phyloP scores from a whole-genome alignment of 2,329 filamentous ascomycete species.

The Sarocladium kiliense region DNA sequence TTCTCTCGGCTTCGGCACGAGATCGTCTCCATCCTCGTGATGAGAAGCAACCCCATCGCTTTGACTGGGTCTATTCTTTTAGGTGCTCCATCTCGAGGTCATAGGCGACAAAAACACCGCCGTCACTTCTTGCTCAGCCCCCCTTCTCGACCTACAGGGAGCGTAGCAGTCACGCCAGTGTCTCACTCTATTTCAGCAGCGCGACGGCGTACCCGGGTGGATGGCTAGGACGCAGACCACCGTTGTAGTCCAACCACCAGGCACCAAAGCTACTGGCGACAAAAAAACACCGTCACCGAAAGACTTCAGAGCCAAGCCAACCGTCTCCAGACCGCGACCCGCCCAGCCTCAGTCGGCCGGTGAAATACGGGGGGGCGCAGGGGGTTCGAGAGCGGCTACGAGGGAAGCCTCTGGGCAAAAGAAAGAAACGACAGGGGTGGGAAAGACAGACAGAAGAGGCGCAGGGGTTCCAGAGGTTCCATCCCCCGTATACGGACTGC shows the following conservation, averaged over 20 bases:
- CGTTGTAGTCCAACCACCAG: too few relatives aligned
- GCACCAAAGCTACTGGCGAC: neutral
- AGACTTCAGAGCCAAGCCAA: neutral
- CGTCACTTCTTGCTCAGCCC: constrained; percentile 2
- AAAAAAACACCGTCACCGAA: constrained; percentile 3
- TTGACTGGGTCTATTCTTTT: neutral
- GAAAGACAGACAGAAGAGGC: neutral
- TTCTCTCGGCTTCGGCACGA: constrained; percentile 7
- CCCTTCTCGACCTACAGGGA: neutral
- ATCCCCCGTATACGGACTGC: neutral
- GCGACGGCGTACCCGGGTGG: neutral
- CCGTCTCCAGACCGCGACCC: neutral
- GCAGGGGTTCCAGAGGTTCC: constrained; percentile 3
- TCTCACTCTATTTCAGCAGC: neutral
- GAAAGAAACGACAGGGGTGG: neutral
- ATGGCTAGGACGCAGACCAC: neutral
- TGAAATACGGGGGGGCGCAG: neutral
- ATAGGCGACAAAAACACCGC: constrained; percentile 4
- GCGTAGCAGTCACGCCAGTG: neutral
- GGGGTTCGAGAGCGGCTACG: constrained; percentile 6
- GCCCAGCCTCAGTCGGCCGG: neutral
- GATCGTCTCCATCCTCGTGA: constrained; percentile 11
- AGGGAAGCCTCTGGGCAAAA: neutral
- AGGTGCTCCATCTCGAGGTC: neutral
- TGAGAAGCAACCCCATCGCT: neutral